Conservation (phyloP, 2,329 filamentous ascomycete species). For the Cercospora sp. region DNA sequence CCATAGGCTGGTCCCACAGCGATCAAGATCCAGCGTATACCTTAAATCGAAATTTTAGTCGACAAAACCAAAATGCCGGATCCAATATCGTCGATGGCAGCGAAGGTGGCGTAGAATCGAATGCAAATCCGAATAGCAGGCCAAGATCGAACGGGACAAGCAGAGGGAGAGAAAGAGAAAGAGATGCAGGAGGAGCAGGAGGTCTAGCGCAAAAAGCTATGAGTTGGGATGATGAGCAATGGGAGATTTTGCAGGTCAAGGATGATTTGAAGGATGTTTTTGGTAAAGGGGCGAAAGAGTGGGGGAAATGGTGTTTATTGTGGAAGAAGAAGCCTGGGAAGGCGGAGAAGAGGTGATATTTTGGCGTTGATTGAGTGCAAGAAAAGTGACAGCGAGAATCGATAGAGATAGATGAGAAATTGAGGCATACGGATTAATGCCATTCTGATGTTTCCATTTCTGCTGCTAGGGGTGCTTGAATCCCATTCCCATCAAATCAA, state of each 20-base stretch:
- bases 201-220: slow-evolving; percentile 14
- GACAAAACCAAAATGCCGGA: background rate
- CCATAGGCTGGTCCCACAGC: slow-evolving; percentile 47
- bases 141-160: background rate
- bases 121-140: background rate
- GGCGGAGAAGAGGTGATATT: slow-evolving; percentile 32
- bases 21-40: slow-evolving; percentile 29
- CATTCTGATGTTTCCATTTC: too few species aligned
- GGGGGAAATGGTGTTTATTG: slow-evolving; percentile 36
- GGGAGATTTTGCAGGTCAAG: slow-evolving; percentile 34
- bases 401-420: too few species aligned
- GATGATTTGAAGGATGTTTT: slow-evolving; percentile 24
- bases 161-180: slow-evolving; percentile 17
- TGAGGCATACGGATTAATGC: too few species aligned
- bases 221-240: slow-evolving; percentile 50
- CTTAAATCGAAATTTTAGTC: background rate
- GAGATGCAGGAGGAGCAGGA: slow-evolving; percentile 1
- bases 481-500: background rate
- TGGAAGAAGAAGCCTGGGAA: slow-evolving; percentile 27
- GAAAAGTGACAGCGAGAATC: too few species aligned
- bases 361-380: too few species aligned
- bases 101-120: background rate
- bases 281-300: slow-evolving; percentile 25
- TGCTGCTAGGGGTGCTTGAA: too few species aligned
- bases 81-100: background rate